Conservation (phyloP, 257 asterid species). For the Scutellaria minor region DNA sequence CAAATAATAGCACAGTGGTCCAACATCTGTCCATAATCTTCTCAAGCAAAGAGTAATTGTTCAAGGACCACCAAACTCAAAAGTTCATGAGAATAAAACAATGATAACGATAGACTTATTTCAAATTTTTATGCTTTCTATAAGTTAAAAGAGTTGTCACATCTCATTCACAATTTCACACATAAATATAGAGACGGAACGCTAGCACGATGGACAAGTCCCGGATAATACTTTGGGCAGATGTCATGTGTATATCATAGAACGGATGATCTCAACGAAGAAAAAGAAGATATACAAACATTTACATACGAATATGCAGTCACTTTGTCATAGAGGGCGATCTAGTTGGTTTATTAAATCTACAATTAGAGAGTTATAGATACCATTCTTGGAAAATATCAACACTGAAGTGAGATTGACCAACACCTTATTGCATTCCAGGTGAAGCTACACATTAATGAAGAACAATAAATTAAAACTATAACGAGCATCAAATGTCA, state of each 20-base stretch:
- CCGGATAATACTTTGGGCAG: not conserved
- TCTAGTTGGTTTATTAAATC: conserved; percentile 5
- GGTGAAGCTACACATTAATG: conserved; percentile 17
- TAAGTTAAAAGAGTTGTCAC: too few species aligned
- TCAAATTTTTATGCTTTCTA: too few species aligned
- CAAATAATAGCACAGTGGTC: too few species aligned
- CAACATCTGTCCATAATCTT: too few species aligned
- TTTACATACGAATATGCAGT: conserved; percentile 9
- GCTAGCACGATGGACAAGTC: too few species aligned
- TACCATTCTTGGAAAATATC: conserved; percentile 18
- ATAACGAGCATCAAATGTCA: conserved; percentile 21
- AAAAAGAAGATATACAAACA: not conserved
- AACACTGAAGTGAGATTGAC: conserved; percentile 21
- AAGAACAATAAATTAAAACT: not conserved
- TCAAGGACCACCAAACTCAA: too few species aligned
- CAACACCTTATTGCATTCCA: conserved; percentile 14
- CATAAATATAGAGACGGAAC: too few species aligned
- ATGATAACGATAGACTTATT: too few species aligned
- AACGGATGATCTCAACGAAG: not conserved
- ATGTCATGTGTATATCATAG: not conserved
- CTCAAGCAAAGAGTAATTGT: too few species aligned
- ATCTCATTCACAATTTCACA: too few species aligned
- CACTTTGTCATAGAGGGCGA: not conserved
- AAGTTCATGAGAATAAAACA: too few species aligned
- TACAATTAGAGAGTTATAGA: conserved; percentile 8